phyloP scores from a whole-genome alignment of 192 early-diverging fungal genomes.

The Helicostylum pulchrum region DNA sequence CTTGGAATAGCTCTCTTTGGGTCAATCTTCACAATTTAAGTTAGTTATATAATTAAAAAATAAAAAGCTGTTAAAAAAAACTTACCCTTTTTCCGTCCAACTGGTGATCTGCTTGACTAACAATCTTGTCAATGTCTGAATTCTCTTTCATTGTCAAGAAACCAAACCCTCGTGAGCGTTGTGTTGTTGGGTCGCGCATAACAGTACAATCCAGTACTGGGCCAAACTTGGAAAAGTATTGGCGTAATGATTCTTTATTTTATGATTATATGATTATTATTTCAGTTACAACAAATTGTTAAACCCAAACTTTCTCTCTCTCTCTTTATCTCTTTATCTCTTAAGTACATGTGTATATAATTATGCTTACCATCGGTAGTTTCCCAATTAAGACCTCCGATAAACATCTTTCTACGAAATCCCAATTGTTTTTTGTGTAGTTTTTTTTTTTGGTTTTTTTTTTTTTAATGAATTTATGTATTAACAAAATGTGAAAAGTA shows the following conservation, averaged over 20 bases:
- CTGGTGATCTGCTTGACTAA: constrained; percentile 60
- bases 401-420: constrained; percentile 70
- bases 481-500: constrained; percentile 11
- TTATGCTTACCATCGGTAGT: constrained; percentile 73
- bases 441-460: not conserved
- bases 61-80: not conserved
- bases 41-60: too few species aligned
- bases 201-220: constrained; percentile 69
- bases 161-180: constrained; percentile 72
- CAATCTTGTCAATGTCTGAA: constrained; percentile 58
- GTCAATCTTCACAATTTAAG: constrained; percentile 54
- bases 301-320: not conserved
- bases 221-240: constrained; percentile 72
- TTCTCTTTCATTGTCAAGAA: constrained; percentile 72
- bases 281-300: constrained; percentile 12
- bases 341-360: too few species aligned
- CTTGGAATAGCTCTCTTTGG: constrained; percentile 71
- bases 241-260: constrained; percentile 62
- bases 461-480: constrained; percentile 5
- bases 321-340: not conserved
- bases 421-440: not conserved
- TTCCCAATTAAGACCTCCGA: constrained; percentile 81
- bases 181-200: constrained; percentile 69
- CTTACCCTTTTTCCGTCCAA: constrained; percentile 79
- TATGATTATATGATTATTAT: constrained; percentile 36